phyloP scores from a whole-genome alignment of 441 rosid genomes.

The Theobroma grandiflorum region DNA sequence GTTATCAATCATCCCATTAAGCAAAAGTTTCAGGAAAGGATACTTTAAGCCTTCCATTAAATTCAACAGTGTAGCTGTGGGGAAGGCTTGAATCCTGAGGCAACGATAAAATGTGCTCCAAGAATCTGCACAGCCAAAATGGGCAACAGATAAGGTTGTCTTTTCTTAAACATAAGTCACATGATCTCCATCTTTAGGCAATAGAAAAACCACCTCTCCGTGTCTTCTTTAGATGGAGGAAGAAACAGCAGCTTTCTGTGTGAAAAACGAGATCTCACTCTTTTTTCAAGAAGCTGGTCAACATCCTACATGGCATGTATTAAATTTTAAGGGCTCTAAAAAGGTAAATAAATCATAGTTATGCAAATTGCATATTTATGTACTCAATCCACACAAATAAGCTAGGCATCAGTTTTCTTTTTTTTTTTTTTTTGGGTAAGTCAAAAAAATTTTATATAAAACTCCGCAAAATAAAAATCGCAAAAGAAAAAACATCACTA shows the following conservation, averaged over 20 bases:
- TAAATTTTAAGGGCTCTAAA: conserved; percentile 25
- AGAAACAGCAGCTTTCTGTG: conserved; percentile 87
- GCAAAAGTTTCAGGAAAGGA: conserved; percentile 39
- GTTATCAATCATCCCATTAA: conserved; percentile 3
- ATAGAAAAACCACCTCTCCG: conserved; percentile 57
- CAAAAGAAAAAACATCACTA: not conserved
- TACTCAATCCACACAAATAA: not conserved
- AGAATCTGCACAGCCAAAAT: conserved; percentile 61
- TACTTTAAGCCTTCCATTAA: conserved; percentile 80
- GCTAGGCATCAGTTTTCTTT: not conserved
- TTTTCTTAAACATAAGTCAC: conserved; percentile 32
- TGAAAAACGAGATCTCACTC: conserved; percentile 97
- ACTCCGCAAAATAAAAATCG: not conserved
- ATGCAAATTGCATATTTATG: conserved; percentile 13
- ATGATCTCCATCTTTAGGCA: conserved; percentile 2
- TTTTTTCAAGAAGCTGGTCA: conserved; percentile 93
- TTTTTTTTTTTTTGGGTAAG: not conserved
- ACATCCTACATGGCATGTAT: conserved; percentile 72
- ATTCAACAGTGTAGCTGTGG: conserved; percentile 63
- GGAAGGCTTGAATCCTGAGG: conserved; percentile 76
- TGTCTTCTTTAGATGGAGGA: conserved; percentile 76
- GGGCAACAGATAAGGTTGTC: not conserved
- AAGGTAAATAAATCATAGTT: not conserved
- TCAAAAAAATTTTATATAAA: conserved; percentile 6
- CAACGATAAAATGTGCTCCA: conserved; percentile 78